A percentile compares a stretch with the other conserved stretches of the same genome.
Conservation (phyloP, 2,329 filamentous ascomycete species). For the Fusarium sp. region DNA sequence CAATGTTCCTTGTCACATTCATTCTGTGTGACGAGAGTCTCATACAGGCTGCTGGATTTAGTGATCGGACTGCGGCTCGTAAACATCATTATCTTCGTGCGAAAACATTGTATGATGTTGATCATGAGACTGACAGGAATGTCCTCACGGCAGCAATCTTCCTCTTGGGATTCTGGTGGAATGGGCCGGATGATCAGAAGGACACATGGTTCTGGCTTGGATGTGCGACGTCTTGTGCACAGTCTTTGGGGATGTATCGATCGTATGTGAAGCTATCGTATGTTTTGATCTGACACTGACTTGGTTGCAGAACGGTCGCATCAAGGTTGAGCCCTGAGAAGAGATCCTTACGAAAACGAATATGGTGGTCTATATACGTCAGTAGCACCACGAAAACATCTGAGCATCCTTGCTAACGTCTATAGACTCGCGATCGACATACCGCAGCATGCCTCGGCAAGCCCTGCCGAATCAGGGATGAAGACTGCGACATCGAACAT, state of each 20-base stretch:
- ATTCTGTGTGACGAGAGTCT: conserved; percentile 20
- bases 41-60: conserved; percentile 13
- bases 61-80: conserved; percentile 17
- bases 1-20: conserved; percentile 13
- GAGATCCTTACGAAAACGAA: conserved; percentile 16
- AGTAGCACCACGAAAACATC: too few species aligned
- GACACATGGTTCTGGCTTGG: conserved; percentile 34
- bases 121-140: conserved; percentile 18
- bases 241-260: conserved; percentile 29
- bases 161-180: conserved; percentile 34
- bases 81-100: conserved; percentile 28
- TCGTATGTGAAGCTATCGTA: neutral
- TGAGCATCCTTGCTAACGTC: too few species aligned
- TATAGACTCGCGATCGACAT: conserved; percentile 32
- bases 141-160: conserved; percentile 4
- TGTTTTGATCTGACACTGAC: rapidly evolving
- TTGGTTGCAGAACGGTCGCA: neutral
- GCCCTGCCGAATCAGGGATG: conserved; percentile 31
- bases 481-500: conserved; percentile 31
- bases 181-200: conserved; percentile 31
- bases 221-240: conserved; percentile 24
- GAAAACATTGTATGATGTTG: conserved; percentile 23
- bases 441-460: conserved; percentile 22
- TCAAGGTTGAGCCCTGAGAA: neutral
- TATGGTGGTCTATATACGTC: conserved; percentile 37